Conservation (phyloP, 768 basidiomycete genomes). For the Mycena filopes region DNA sequence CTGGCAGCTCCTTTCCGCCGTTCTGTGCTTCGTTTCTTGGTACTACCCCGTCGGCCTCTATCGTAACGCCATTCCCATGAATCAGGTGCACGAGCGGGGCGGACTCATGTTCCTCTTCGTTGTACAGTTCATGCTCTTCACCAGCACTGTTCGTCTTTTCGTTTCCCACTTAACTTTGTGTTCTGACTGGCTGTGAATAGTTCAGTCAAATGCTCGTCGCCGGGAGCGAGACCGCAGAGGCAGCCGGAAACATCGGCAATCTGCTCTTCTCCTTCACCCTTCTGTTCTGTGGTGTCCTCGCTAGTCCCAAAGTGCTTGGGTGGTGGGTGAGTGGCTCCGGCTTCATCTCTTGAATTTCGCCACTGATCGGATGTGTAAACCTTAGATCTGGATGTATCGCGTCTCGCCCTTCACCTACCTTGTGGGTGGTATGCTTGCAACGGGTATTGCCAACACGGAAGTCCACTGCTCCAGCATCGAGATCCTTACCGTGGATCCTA, state of each 20-base stretch:
- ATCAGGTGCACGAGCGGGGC: constrained; percentile 48
- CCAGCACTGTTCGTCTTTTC: constrained; percentile 33
- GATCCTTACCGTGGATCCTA: constrained; percentile 62
- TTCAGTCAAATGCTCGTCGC: constrained; percentile 50
- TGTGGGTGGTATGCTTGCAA: constrained; percentile 43
- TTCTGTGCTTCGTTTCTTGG: constrained; percentile 47
- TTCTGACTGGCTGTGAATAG: constrained; percentile 13
- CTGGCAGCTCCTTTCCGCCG: constrained; percentile 39
- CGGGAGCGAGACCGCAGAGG: constrained; percentile 47
- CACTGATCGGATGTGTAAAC: neutral
- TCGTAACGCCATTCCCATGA: constrained; percentile 48
- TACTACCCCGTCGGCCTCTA: constrained; percentile 52
- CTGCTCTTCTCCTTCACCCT: constrained; percentile 52
- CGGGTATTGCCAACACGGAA: constrained; percentile 38
- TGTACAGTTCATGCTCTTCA: constrained; percentile 51
- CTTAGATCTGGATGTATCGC: constrained; percentile 52
- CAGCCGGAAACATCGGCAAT: constrained; percentile 52
- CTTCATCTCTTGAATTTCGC: neutral
- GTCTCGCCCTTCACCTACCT: constrained; percentile 49
- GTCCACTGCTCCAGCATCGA: constrained; percentile 65
- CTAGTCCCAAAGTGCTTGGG: constrained; percentile 36
- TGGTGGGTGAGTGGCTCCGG: constrained; percentile 35
- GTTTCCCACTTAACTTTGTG: too few species aligned
- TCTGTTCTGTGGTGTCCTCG: constrained; percentile 53
- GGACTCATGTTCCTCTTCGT: constrained; percentile 52